These are phyloP conservation scores for Collybia sp. DNA, from an alignment of 768 basidiomycete genomes.

Conservation along the genomic window DNA sequence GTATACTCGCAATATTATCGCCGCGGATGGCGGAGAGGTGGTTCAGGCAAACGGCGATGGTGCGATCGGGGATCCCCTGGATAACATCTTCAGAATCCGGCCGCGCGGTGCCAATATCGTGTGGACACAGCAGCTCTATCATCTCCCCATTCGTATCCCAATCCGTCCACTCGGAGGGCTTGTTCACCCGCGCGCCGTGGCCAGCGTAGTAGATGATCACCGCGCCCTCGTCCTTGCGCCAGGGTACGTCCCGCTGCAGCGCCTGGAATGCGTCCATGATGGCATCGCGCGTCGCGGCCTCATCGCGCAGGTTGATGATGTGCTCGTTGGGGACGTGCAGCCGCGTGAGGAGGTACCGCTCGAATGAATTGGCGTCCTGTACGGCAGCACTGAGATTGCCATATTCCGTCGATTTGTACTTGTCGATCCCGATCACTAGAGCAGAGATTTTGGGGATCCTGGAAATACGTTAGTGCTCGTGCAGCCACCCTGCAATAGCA, in stretches of 20 bases:
- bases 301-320: conserved; percentile 32
- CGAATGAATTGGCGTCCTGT: conserved; percentile 33
- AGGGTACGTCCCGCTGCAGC: conserved; percentile 16
- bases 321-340: conserved; percentile 25
- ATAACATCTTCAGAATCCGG: conserved; percentile 9
- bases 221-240: conserved; percentile 18
- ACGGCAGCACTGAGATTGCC: conserved; percentile 28
- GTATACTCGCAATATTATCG: conserved; percentile 34
- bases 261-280: conserved; percentile 26
- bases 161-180: conserved; percentile 23
- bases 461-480: too few relatives aligned
- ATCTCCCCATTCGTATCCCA: conserved; percentile 19
- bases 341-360: conserved; percentile 21
- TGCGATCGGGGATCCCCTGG: conserved; percentile 38
- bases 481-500: too few relatives aligned
- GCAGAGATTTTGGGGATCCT: conserved; percentile 17
- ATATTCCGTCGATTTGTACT: conserved; percentile 20
- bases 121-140: conserved; percentile 30
- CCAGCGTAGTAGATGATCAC: conserved; percentile 42
- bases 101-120: conserved; percentile 19
- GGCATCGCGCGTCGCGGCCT: conserved; percentile 26
- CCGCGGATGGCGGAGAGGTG: conserved; percentile 32
- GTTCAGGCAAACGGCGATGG: conserved; percentile 30
- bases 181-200: conserved; percentile 31
- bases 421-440: conserved; percentile 39